A percentile compares a stretch with the other conserved stretches of the same genome.
phyloP scores from a whole-genome alignment of 495 filamentous ascomycete species.

The Symbiotaphrina buchneri region DNA sequence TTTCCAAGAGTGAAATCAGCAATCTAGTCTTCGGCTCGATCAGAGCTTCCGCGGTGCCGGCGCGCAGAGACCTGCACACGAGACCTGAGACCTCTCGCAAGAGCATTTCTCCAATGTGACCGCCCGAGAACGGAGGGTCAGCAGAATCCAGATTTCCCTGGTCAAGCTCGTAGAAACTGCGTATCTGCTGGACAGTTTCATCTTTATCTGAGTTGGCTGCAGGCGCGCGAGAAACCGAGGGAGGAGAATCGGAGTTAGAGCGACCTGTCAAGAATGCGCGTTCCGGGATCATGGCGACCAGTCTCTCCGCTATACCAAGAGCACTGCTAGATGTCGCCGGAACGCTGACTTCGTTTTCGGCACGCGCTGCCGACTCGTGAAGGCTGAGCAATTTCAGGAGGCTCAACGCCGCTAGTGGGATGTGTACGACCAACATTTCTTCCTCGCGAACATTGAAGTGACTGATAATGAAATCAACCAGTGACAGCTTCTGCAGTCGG shows the following conservation, averaged over 20 bases:
- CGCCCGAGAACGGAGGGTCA: conserved; percentile 30
- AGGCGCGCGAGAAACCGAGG: background rate
- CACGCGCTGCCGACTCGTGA: conserved; percentile 1
- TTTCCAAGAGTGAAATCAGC: conserved; percentile 32
- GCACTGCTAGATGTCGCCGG: conserved; percentile 13
- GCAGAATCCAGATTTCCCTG: conserved; percentile 14
- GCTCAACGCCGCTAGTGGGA: conserved; percentile 49
- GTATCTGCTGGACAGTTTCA: conserved; percentile 34
- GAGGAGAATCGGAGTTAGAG: background rate
- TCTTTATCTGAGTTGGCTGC: background rate
- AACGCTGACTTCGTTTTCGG: conserved; percentile 1
- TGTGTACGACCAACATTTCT: conserved; percentile 78
- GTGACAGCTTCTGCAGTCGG: conserved; percentile 33
- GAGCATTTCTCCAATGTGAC: conserved; percentile 33
- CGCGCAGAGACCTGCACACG: conserved; percentile 5
- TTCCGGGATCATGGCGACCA: conserved; percentile 47
- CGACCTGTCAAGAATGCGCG: conserved; percentile 26
- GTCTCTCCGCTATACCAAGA: conserved; percentile 25
- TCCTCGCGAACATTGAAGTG: conserved; percentile 91
- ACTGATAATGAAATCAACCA: conserved; percentile 61
- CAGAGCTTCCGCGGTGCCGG: conserved; percentile 4
- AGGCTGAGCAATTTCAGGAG: conserved; percentile 32
- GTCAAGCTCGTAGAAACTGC: conserved; percentile 36
- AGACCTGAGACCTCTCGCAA: conserved; percentile 27
- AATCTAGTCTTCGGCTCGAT: conserved; percentile 21